A percentile compares a stretch with the other conserved stretches of the same genome.
Conservation (phyloP, 345 rosid species). For the Balakata baccata region DNA sequence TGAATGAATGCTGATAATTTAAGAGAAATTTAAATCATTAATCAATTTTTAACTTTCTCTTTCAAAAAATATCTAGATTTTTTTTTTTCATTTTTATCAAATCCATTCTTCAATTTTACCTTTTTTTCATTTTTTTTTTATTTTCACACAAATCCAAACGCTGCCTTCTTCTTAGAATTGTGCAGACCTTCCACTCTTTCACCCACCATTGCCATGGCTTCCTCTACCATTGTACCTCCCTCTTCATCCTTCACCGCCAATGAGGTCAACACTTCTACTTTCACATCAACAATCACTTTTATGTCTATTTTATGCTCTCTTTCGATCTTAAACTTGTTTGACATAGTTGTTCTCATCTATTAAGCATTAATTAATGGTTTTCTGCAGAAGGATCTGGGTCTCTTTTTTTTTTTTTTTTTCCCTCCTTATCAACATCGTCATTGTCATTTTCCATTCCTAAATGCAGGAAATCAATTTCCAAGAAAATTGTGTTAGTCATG, state of each 20-base stretch:
- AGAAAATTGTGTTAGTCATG: constrained; percentile 68
- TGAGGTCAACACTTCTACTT: constrained; percentile 5
- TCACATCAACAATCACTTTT: background rate
- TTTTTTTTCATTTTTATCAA: no score
- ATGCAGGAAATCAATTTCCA: constrained; percentile 51
- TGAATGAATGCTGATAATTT: no score
- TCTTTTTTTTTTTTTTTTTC: constrained; percentile 47
- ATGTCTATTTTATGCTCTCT: background rate
- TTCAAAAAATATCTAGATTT: no score
- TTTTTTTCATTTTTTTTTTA: no score
- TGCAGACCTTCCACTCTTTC: background rate
- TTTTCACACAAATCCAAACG: no score
- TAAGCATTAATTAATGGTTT: background rate
- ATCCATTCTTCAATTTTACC: no score
- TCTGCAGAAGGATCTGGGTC: constrained; percentile 45
- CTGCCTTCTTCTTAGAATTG: no score
- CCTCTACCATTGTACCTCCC: background rate
- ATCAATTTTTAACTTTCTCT: no score
- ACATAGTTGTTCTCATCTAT: background rate
- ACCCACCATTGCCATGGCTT: constrained; percentile 7
- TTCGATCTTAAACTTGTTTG: background rate
- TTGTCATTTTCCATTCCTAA: constrained; percentile 44
- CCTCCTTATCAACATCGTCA: constrained; percentile 22
- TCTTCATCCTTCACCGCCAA: constrained; percentile 9
- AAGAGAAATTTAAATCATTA: no score